Evolutionary conservation across 441 rosid species (phyloP).

Genomic region (Erodium moschatum): DNA sequence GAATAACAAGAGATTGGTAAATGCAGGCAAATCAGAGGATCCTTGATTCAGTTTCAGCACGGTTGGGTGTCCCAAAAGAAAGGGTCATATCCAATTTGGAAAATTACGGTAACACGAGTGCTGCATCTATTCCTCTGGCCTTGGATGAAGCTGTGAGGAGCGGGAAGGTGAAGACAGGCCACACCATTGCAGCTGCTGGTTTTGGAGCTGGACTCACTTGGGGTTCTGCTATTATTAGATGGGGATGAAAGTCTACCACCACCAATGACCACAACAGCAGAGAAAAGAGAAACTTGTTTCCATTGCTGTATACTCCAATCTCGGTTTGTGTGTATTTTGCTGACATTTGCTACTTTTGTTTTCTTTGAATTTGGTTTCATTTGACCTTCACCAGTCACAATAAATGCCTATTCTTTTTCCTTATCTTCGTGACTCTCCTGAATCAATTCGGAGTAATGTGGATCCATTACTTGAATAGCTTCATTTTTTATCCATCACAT

Average conservation of each 20-base stretch:
- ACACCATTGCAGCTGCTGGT: constrained; percentile 70
- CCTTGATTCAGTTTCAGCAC: constrained; percentile 78
- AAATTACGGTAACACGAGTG: constrained; percentile 83
- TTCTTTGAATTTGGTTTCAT: constrained; percentile 17
- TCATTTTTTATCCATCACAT: too few relatives aligned
- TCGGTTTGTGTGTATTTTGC: constrained; percentile 14
- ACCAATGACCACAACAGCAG: background rate
- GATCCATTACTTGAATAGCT: background rate
- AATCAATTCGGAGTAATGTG: background rate
- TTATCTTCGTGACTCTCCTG: too few relatives aligned
- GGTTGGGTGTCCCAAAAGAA: constrained; percentile 63
- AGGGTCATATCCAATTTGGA: constrained; percentile 74
- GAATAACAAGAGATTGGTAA: background rate
- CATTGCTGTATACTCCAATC: too few relatives aligned
- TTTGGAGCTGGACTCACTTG: constrained; percentile 93
- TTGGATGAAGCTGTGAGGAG: constrained; percentile 84
- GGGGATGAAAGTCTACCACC: constrained; percentile 38
- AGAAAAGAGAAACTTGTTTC: constrained; percentile 1
- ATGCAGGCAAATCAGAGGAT: constrained; percentile 95
- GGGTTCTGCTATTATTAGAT: constrained; percentile 78
- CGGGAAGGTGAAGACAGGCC: constrained; percentile 76
- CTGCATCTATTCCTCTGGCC: constrained; percentile 87
- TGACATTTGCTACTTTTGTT: constrained; percentile 11
- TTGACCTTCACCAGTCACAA: constrained; percentile 18
- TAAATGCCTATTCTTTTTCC: constrained; percentile 22